A percentile compares a stretch with the other conserved stretches of the same genome.
phyloP scores from a whole-genome alignment of 495 filamentous ascomycete genomes.

The Tuber aestivum region DNA sequence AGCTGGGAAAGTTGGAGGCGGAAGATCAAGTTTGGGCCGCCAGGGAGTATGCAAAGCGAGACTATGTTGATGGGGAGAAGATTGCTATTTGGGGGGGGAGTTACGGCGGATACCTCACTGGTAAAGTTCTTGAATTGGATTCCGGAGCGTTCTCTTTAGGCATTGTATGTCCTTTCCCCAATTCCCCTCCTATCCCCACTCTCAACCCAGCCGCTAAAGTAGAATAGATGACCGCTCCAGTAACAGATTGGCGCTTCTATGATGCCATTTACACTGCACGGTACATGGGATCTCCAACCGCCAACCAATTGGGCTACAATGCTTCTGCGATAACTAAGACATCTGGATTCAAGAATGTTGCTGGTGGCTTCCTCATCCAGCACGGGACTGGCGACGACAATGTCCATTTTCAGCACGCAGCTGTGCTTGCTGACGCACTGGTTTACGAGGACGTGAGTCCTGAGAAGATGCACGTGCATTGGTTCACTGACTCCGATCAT shows the following conservation, averaged over 20 bases:
- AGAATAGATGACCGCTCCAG: slow-evolving; percentile 47
- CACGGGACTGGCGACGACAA: slow-evolving; percentile 59
- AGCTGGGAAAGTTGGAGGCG: slow-evolving; percentile 53
- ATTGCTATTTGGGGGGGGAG: slow-evolving; percentile 58
- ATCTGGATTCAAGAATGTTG: slow-evolving; percentile 51
- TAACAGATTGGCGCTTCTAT: slow-evolving; percentile 58
- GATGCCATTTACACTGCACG: slow-evolving; percentile 60
- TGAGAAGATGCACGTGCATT: slow-evolving; percentile 50
- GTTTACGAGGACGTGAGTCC: slow-evolving; percentile 49
- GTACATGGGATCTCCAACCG: slow-evolving; percentile 55
- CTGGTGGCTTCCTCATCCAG: slow-evolving; percentile 51
- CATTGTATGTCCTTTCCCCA: slow-evolving; percentile 32
- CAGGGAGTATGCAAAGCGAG: slow-evolving; percentile 44
- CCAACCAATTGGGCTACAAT: slow-evolving; percentile 51
- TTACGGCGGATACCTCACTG: slow-evolving; percentile 55
- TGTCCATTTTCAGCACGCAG: slow-evolving; percentile 56
- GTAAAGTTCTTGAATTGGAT: slow-evolving; percentile 53
- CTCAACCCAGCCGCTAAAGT: background rate
- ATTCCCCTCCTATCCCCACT: background rate
- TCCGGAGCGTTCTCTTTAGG: slow-evolving; percentile 52
- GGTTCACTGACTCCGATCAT: slow-evolving; percentile 55
- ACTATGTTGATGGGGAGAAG: slow-evolving; percentile 50
- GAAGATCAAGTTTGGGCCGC: slow-evolving; percentile 56
- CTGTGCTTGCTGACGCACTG: slow-evolving; percentile 51
- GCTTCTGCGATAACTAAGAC: slow-evolving; percentile 46